Base-by-base conservation (phyloP, 2,329 filamentous ascomycete genomes). In the Calycina herbarum region DNA sequence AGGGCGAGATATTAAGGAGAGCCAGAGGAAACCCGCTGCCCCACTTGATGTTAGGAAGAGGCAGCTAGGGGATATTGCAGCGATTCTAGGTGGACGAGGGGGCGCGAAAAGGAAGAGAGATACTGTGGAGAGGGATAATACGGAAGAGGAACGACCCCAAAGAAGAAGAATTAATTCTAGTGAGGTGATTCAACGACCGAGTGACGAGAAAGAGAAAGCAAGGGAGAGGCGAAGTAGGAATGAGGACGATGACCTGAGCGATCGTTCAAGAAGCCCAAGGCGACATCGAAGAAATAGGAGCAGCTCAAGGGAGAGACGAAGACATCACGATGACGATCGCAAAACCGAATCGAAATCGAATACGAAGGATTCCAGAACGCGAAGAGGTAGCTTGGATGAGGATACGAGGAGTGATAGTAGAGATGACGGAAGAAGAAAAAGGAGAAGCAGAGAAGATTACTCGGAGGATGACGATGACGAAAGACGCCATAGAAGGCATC, bases 21-120 rank as follows among this genome's bases (percentile, higher is more conserved):
- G 82, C 0, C 81, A 79, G 20, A 76, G 77, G 11, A 57, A 17
- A 35, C 56, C 56, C 17, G 31, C 45, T 17, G 10, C 17, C 27
- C 45, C 61, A 1, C 51, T 57, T 57, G 85, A 87, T 68, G 84
- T 86, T 59, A 78, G 86, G 51, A 82, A 78, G 57, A 81, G 86
- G 10, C 86, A 88, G 74, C 80, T 89, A 70, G 85, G 85, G 5
- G 82, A 85, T 67, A 89, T 89, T 59, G 82, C 84, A 58, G 84
- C 86, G 1, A 86, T 88, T 57, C 73, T 89, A 5, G 80, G 81
- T 29, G 82, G 81, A 5, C 20, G 48, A 54, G 45, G 71, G 24
- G 59, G 70, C 4, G 60, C 54, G 2, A 74, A 73, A 58, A 66
- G 74, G 13, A 72, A 69, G 69, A 62, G 71, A 57, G 67, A 65